Base-by-base conservation (phyloP, 768 basidiomycete species). In the Podaxis sp. region DNA sequence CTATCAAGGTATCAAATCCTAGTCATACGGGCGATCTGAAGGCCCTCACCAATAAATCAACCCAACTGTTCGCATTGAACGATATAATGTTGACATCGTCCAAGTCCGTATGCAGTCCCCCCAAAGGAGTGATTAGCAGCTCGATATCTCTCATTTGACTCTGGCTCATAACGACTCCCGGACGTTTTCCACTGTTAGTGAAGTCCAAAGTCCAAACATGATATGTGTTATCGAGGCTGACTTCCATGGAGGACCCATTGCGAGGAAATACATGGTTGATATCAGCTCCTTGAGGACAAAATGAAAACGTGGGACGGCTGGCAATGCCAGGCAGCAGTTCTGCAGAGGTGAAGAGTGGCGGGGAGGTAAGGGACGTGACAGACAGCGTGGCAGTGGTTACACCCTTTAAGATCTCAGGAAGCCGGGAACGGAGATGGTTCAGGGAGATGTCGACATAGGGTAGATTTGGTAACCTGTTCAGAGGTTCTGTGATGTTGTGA, bases 201-300 rank as follows among this genome's bases (percentile, higher is more conserved):
- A 93, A 91, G 68, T 91, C 89, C 23, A 93, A 79, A 11, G 86
- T 75, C 89, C 91, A 92, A 1, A 78, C 73, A 63, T 79, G 74
- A 23, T 76, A 73, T 6, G 65, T 71, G 18, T 61, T 62, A 25
- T 55, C 62, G 62, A 13, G 10, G n/a, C 25, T 25, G 10, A 55
- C 55, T 18, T 63, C 61, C 9, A 62, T 56, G 35, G 63, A 59
- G 50, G 76, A 44, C 7, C 50, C 73, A 27, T 70, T 66, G 60
- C 80, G 78, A 6, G 83, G 82, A 62, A 87, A 85, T 3, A 72
- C 67, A 57, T 83, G 82, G 54, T 84, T 81, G n/a, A 83, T 64
- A 1, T 78, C 76, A 5, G 77, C 71, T 9, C 78, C 80, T 23
- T 73, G 64, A 0, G 80, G 74, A 0, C 73, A 76, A 44, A 87